phyloP scores from a whole-genome alignment of 169 alveolate genomes.

The Neospora caninum region DNA sequence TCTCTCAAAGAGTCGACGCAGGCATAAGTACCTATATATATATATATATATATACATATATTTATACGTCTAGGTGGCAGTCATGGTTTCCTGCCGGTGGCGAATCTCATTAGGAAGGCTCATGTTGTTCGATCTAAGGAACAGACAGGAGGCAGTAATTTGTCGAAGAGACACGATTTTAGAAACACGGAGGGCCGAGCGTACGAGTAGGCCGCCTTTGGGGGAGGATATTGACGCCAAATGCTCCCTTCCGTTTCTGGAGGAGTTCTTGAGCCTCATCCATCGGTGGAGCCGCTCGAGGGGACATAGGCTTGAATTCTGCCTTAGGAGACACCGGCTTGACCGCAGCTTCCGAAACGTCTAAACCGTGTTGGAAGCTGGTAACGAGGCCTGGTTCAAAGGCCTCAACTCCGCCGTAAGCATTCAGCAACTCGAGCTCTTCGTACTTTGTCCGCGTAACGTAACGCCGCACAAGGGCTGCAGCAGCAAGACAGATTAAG shows the following conservation, averaged over 20 bases:
- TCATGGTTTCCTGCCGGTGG: too few species aligned
- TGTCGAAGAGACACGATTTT: too few species aligned
- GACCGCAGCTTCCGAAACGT: neutral
- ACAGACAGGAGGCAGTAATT: too few species aligned
- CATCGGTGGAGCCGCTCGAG: neutral
- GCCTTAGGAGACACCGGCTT: neutral
- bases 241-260: neutral
- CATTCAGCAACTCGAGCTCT: neutral
- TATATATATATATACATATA: too few species aligned
- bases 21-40: too few species aligned
- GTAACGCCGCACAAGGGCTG: slow-evolving; percentile 24
- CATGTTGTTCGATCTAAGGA: too few species aligned
- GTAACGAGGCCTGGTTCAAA: slow-evolving; percentile 12
- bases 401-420: slow-evolving; percentile 6
- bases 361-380: slow-evolving; percentile 15
- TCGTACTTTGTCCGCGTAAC: slow-evolving; percentile 3
- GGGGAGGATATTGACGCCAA: slow-evolving; percentile 52
- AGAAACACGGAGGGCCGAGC: neutral
- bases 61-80: too few species aligned
- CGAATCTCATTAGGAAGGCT: too few species aligned
- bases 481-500: neutral
- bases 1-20: too few species aligned
- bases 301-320: neutral
- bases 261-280: neutral
- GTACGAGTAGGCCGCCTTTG: slow-evolving; percentile 53